Percentiles rank a stretch among this genome's conserved stretches.
Conservation (phyloP, 108 stramenopile species). For the Fistulifera solaris region DNA sequence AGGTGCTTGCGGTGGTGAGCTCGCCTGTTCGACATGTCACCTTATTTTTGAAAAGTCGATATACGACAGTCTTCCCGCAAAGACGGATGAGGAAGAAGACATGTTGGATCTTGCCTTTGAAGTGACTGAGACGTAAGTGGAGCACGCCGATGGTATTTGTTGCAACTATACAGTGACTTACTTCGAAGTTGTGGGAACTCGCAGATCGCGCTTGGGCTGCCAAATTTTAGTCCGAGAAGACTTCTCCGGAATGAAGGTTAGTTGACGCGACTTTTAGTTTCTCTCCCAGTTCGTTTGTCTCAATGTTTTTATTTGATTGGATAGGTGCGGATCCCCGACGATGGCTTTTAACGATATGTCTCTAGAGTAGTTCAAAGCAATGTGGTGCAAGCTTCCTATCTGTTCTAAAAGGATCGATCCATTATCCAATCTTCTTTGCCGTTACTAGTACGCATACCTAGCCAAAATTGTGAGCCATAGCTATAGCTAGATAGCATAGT, state of each 20-base stretch:
- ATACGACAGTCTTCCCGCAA: constrained; percentile 80
- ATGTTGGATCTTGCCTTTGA: constrained; percentile 98
- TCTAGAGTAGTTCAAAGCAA: too few relatives aligned
- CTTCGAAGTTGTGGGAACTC: background rate
- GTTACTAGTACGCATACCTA: too few relatives aligned
- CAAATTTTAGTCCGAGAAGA: constrained; percentile 89
- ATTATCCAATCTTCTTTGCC: too few relatives aligned
- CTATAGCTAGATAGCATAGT: too few relatives aligned
- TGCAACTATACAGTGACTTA: constrained; percentile 1
- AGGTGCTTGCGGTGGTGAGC: constrained; percentile 79
- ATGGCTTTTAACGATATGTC: constrained; percentile 67
- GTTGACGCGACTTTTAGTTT: background rate
- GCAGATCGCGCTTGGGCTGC: constrained; percentile 89
- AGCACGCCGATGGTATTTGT: background rate
- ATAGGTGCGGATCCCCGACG: constrained; percentile 80
- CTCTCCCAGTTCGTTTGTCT: background rate
- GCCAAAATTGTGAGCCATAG: too few relatives aligned
- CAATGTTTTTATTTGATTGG: background rate
- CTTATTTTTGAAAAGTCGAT: constrained; percentile 84
- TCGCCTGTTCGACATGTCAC: constrained; percentile 90
- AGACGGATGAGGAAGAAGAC: constrained; percentile 94
- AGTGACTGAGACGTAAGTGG: constrained; percentile 89
- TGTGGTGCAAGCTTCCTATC: too few relatives aligned
- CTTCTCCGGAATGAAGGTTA: constrained; percentile 78
- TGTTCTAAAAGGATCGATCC: too few relatives aligned